Conservation (phyloP, 306 rosid species). For the Corylus avellana region DNA sequence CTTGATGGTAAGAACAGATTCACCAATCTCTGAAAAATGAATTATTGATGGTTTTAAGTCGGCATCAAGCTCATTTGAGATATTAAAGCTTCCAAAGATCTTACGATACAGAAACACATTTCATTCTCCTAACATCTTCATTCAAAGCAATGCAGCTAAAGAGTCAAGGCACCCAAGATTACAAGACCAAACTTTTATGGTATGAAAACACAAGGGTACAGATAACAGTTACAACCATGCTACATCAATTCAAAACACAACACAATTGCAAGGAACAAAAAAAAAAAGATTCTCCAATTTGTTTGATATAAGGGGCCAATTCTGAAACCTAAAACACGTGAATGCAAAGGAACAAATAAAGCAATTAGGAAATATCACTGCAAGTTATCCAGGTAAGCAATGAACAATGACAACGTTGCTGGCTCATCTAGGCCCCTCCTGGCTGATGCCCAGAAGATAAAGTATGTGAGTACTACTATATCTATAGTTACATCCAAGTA, state of each 20-base stretch:
- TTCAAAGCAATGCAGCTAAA: background rate
- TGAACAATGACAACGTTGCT: background rate
- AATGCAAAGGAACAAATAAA: background rate
- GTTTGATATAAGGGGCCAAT: too few species aligned
- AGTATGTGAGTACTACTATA: too few species aligned
- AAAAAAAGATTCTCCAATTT: too few species aligned
- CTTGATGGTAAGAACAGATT: slow-evolving; percentile 64
- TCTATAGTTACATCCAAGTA: too few species aligned
- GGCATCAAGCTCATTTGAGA: background rate
- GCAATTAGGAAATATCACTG: background rate
- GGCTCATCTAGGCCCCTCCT: too few species aligned
- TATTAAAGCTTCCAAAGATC: background rate
- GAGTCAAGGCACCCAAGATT: background rate
- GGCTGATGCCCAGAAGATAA: too few species aligned
- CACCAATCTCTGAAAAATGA: slow-evolving; percentile 60
- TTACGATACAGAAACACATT: background rate
- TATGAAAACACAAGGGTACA: background rate
- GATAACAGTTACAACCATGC: background rate
- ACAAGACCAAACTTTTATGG: background rate
- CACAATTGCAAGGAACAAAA: too few species aligned
- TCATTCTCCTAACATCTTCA: background rate
- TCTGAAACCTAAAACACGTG: background rate
- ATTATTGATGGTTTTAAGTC: background rate
- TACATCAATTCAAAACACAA: too few species aligned
- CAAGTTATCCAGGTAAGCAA: background rate